Evolutionary conservation across 2,329 filamentous ascomycete species (phyloP), one percentile per base, ranked within the genome.

Genomic region (Scleromitrula shiraiana): DNA sequence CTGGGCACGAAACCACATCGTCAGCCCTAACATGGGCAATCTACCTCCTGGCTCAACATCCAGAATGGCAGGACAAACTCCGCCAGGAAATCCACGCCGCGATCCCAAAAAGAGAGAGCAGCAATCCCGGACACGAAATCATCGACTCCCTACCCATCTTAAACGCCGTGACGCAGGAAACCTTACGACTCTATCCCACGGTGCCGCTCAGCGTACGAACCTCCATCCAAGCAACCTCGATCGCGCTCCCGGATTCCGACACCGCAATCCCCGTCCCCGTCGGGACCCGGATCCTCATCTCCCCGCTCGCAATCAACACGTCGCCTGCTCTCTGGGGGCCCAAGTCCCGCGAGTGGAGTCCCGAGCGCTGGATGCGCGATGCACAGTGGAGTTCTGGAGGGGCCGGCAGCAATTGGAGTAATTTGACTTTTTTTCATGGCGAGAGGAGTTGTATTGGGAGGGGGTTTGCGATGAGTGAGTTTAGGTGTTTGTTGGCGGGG

Each of bases 361-460:
- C 81, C 0, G 78, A 79, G 32, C 67, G 77, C 2, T 80, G 75
- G 75, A 73, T 61, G 2, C 54, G 54, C n/a, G 41, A 43, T 8
- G 46, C 40, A 3, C 35, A 42, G 26, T 20, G 22, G 7, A 62
- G 61, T 42, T 77, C 76, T 24, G 87, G 87, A 5, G 85, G 85
- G 8, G 83, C 86, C 2, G 71, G 74, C 9, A 86, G 76, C 56
- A 93, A 91, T 65, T 95, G 84, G 62, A 77, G 82, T 0, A 83
- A 85, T 59, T 64, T 91, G 67, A 91, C 87, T 0, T 95, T 95
- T 67, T 65, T 95, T 49, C 88, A 94, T 62, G 90, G 89, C 0
- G 87, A 88, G 5, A 72, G 88, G 41, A 86, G 83, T 61, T 95
- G 89, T 62, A 95, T 95, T 58, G 89, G 89, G 0, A 76, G 82